Conservation (phyloP, 2,329 filamentous ascomycete species). For the Colletotrichum zoysiae region DNA sequence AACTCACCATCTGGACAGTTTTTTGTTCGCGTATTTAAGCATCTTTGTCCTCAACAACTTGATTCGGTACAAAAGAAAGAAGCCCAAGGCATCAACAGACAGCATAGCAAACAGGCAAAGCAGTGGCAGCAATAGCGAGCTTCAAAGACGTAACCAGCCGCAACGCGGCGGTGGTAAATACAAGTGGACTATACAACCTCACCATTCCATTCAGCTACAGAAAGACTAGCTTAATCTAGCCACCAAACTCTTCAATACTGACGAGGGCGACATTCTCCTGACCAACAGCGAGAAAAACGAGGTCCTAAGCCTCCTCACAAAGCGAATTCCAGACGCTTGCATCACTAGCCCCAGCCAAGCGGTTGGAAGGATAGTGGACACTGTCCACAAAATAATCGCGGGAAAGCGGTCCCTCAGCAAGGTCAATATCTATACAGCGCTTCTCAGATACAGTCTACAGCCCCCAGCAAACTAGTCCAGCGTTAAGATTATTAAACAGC, state of each 20-base stretch:
- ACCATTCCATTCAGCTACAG: constrained; percentile 1
- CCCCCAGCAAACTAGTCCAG: not conserved
- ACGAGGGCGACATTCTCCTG: not conserved
- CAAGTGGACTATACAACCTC: not conserved
- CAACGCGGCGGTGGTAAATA: not conserved
- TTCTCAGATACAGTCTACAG: not conserved
- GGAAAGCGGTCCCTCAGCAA: not conserved
- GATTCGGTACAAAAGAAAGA: too few species aligned
- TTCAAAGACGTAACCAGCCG: not conserved
- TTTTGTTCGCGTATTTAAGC: not conserved
- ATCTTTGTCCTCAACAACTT: not conserved
- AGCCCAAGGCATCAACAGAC: not conserved
- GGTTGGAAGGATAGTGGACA: not conserved
- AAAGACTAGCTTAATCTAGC: constrained; percentile 3
- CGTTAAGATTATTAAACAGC: not conserved
- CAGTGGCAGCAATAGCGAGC: too few species aligned
- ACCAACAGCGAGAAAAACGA: not conserved
- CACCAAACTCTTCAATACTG: constrained; percentile 7
- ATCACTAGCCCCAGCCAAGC: not conserved
- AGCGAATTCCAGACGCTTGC: not conserved
- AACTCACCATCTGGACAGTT: too few species aligned
- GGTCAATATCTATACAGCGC: not conserved
- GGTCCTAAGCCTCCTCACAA: not conserved
- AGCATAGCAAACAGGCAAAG: not conserved
- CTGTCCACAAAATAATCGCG: not conserved